Base-by-base conservation (phyloP, 1,284 basidiomycete genomes). In the Trichosporon ovoides region DNA sequence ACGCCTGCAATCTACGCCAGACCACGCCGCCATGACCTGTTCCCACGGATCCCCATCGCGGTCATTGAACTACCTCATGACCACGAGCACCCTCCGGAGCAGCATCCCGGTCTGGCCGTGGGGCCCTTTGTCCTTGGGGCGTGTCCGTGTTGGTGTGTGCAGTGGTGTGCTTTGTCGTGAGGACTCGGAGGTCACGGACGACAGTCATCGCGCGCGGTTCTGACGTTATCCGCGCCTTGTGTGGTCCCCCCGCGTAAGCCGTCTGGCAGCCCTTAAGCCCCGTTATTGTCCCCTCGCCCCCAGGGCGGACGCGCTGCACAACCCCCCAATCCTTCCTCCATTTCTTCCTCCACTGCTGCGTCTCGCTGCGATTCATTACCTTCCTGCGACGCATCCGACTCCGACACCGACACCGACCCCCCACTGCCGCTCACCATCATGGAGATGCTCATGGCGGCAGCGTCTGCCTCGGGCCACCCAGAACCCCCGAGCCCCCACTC, bases 321-420 rank as follows among this genome's bases (percentile, higher is more conserved):
- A 46, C 40, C 40, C 40, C 40, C 40, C 40, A 46, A 46, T 46
- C 40, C 40, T 46, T 46, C 40, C 40, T 16, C n/a, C n/a, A n/a
- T n/a, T n/a, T n/a, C n/a, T 22, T 12, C 19, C 19, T n/a, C 9
- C 11, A 7, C 36, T 14, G 36, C 36, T 40, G 10, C 28, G 14
- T 46, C 19, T n/a, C n/a, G n/a, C n/a, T n/a, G n/a, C n/a, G n/a
- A n/a, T 35, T 35, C 34, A 35, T 14, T 35, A 35, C 34, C 34
- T 9, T 35, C 34, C 34, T 9, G 7, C 34, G 34, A 35, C 34
- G 9, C 34, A 35, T 35, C 34, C 14, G 22, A 46, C 40, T n/a
- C n/a, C n/a, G n/a, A n/a, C n/a, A n/a, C n/a, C n/a, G n/a, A n/a
- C n/a, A n/a, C n/a, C n/a, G n/a, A n/a, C n/a, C n/a, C n/a, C n/a